phyloP scores from a whole-genome alignment of 257 asterid species.

The Fraxinus pennsylvanica region DNA sequence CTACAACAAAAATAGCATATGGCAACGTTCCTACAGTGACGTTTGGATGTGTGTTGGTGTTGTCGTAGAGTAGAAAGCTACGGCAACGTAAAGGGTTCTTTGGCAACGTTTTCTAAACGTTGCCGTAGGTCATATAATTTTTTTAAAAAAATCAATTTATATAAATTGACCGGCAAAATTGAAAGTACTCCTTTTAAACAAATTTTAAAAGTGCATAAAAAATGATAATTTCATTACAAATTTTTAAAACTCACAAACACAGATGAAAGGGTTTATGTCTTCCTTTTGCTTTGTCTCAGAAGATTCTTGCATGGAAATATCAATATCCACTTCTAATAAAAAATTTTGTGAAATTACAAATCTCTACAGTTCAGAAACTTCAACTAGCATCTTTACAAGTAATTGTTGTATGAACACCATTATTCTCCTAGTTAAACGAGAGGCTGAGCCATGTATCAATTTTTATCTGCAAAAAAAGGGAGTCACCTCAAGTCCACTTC shows the following conservation, averaged over 20 bases:
- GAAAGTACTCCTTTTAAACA: no score
- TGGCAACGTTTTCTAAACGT: no score
- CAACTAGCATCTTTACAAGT: slow-evolving; percentile 28
- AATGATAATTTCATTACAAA: no score
- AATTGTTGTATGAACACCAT: slow-evolving; percentile 10
- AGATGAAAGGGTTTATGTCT: not conserved
- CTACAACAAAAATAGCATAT: no score
- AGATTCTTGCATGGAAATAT: not conserved
- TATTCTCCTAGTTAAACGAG: slow-evolving; percentile 9
- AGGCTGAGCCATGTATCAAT: slow-evolving; percentile 13
- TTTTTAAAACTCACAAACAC: not conserved
- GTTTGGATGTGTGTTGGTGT: no score
- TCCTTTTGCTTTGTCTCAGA: not conserved
- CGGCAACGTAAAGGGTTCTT: no score
- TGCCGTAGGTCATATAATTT: no score
- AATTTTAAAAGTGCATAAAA: no score
- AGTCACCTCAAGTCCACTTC: slow-evolving; percentile 18
- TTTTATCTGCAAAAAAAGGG: slow-evolving; percentile 11
- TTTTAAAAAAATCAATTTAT: no score
- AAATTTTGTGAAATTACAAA: slow-evolving; percentile 18
- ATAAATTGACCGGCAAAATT: no score
- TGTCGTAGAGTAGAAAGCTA: no score
- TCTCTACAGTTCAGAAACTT: not conserved
- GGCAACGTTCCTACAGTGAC: no score
- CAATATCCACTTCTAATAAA: slow-evolving; percentile 5